Evolutionary conservation across 2,329 filamentous ascomycete species (phyloP), one percentile per base, ranked within the genome.

Genomic region (Ilyonectria robusta): DNA sequence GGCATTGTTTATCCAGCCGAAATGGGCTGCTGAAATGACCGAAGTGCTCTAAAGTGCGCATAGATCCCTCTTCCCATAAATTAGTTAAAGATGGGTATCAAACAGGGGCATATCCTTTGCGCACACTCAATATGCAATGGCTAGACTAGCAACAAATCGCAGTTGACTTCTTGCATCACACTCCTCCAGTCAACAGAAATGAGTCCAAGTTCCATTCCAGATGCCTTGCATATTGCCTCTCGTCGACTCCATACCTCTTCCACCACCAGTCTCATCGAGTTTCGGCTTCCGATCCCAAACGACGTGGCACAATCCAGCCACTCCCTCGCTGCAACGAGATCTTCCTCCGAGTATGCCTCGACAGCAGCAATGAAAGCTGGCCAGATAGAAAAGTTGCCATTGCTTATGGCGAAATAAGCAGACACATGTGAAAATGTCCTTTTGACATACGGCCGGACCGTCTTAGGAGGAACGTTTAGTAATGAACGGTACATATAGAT

Each of bases 1-100:
- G 54, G 69, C 62, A 19, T 19, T 70, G 47, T 71, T 70, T 53
- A 53, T 71, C 26, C 67, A 71, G 57, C 69, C 69, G 6, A 71
- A 70, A 55, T 71, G 62, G 59, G 65, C 46, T 15, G 46, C 46
- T 6, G 46, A 48, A 13, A 48, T 48, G 46, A 26, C 21, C 13
- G 11, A 48, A 15, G 21, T 48, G 13, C 13, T 23, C 9, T 29
- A 19, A 56, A 56, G 11, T 13, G 29, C 47, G 9, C n/a, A 6
- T 42, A 1, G 4, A 19, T 8, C 7, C 48, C 26, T 50, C 19
- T 19, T 33, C 31, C 31, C 31, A 9, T 33, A 26, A 26, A 26
- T 5, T 26, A 6, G 26, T 6, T 26, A 26, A 26, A 26, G 33
- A 9, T 23, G 8, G 1, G 11, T 21, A 5, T 47, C 13, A 6